Evolutionary conservation across 176 grass and related monocot genomes (phyloP), one percentile per base, ranked within the genome.

Genomic region (Thinopyrum elongatum): DNA sequence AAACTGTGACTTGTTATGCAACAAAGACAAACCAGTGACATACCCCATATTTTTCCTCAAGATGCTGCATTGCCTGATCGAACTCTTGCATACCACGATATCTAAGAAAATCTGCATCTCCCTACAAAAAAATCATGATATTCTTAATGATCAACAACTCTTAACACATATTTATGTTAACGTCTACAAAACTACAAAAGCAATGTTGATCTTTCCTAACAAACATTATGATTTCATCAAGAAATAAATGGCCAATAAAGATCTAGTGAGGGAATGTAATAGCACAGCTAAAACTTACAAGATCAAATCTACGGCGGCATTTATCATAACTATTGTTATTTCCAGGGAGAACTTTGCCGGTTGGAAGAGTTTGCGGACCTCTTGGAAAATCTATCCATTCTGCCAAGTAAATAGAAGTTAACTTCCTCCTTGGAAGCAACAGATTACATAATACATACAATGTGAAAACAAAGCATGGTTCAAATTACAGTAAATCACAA

Each of bases 381-480:
- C 93, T 95, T 79, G 93, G 96, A 81, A 98, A 98, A 85, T 98
- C 96, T 79, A 98, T 98, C 96, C 96, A 98, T 90, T 98, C 96
- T 98, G 89, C 79, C 36, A 89, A 63, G 25, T 57, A 90, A 77
- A 78, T 76, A n/a, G 34, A 44, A 84, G 30, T 25, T 68, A 80
- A 47, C 13, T 59, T 42, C 59, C 57, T 87, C 15, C 35, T 39
- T 15, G 25, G 33, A 74, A 73, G 15, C 58, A 82, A 41, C 55
- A 86, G 21, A 64, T 21, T 64, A 27, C 53, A 77, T 80, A 30
- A 16, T 39, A 31, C 16, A 82, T 75, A 39, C 10, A 21, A 57
- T 9, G 26, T 15, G 42, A 22, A 58, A 21, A 21, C 2, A 71
- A 23, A 46, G 38, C 26, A 68, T 77, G 14, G 73, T 34, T 46